phyloP scores from a whole-genome alignment of 345 rosid species.

The Lumnitzera littorea region DNA sequence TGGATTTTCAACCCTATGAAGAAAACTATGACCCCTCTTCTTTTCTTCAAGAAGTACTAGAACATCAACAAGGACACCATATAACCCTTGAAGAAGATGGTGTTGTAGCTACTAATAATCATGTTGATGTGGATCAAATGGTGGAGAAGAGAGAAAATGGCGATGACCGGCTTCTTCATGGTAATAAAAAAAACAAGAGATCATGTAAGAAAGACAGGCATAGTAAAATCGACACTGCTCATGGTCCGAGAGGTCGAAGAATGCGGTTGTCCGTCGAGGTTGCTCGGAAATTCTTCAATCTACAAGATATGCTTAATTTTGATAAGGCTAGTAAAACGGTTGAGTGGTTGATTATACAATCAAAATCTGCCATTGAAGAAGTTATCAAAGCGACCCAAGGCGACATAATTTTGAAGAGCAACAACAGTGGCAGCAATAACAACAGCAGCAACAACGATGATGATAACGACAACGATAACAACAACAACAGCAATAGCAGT shows the following conservation, averaged over 20 bases:
- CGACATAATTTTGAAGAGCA: not conserved
- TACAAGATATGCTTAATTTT: constrained; percentile 21
- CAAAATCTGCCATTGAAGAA: constrained; percentile 11
- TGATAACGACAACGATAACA: not conserved
- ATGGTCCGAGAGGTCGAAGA: constrained; percentile 18
- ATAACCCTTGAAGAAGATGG: too few species aligned
- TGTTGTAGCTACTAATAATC: too few species aligned
- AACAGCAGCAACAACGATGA: not conserved
- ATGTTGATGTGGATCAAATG: too few species aligned
- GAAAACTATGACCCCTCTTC: too few species aligned
- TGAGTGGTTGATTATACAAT: constrained; percentile 15
- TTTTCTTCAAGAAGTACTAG: too few species aligned
- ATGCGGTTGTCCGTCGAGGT: constrained; percentile 23
- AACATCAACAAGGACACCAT: too few species aligned
- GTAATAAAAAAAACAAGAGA: not conserved
- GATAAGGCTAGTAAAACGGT: constrained; percentile 20
- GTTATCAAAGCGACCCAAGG: not conserved
- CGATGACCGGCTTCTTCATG: too few species aligned
- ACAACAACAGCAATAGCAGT: constrained; percentile 5
- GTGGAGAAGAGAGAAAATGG: too few species aligned
- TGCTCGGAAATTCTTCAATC: constrained; percentile 13
- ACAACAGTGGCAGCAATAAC: not conserved
- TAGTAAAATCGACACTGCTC: constrained; percentile 22
- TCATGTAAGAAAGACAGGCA: constrained; percentile 16
- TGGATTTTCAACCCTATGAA: too few species aligned